A percentile compares a stretch with the other conserved stretches of the same genome.
Conservation (phyloP, 208 protist species). For the Crithidia thermophila region DNA sequence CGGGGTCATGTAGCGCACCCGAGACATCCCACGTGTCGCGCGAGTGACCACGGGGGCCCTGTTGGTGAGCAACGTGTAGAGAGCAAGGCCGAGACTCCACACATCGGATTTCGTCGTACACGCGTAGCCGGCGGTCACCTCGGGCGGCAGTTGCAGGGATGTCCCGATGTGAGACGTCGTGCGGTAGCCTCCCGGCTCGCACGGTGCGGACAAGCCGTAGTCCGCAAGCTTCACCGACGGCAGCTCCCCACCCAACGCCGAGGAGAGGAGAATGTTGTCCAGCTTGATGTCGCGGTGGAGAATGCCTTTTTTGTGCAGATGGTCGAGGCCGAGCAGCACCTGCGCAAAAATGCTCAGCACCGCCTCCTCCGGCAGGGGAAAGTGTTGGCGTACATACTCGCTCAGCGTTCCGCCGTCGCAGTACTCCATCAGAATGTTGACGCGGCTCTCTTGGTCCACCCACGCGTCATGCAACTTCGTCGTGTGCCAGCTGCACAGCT, state of each 20-base stretch:
- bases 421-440: slow-evolving; percentile 80
- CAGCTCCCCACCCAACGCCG: not conserved
- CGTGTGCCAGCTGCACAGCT: slow-evolving; percentile 58
- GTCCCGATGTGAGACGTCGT: slow-evolving; percentile 57
- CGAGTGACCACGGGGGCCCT: slow-evolving; percentile 45
- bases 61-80: slow-evolving; percentile 73
- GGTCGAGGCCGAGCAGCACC: slow-evolving; percentile 69
- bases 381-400: slow-evolving; percentile 31
- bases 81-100: slow-evolving; percentile 75
- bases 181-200: no score
- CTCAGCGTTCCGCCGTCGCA: slow-evolving; percentile 70
- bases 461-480: slow-evolving; percentile 55
- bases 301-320: slow-evolving; percentile 73
- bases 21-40: slow-evolving; percentile 11
- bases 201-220: slow-evolving; percentile 59
- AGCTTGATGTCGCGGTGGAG: slow-evolving; percentile 97
- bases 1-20: not conserved
- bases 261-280: slow-evolving; percentile 85
- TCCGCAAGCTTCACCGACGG: slow-evolving; percentile 71
- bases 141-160: slow-evolving; percentile 63
- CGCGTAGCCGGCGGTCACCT: slow-evolving; percentile 47
- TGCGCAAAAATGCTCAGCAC: slow-evolving; percentile 64
- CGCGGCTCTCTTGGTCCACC: slow-evolving; percentile 41
- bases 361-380: slow-evolving; percentile 47
- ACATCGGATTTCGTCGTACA: slow-evolving; percentile 79